These are phyloP conservation scores for Rachicladosporium sp. DNA, from an alignment of 2,329 filamentous ascomycete species.

Conservation along the genomic window DNA sequence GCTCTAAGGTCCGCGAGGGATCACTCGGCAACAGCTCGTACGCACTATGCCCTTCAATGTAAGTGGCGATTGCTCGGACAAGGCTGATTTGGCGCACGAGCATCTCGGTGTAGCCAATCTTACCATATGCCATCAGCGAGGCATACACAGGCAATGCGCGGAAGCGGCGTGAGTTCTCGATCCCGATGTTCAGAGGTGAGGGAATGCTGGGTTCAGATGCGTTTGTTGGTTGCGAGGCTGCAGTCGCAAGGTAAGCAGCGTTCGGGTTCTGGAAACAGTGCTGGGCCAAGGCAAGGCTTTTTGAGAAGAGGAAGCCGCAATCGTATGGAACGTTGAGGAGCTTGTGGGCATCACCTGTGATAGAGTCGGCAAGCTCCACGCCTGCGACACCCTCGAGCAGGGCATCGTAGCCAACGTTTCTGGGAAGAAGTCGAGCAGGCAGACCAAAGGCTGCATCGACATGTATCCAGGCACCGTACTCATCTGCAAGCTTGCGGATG, in stretches of 20 bases:
- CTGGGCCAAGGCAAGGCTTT: slow-evolving; percentile 45
- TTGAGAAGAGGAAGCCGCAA: slow-evolving; percentile 77
- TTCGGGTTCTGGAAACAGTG: slow-evolving; percentile 71
- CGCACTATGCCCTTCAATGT: slow-evolving; percentile 46
- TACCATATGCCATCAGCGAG: slow-evolving; percentile 62
- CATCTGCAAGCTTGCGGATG: slow-evolving; percentile 58
- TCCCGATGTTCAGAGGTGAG: slow-evolving; percentile 74
- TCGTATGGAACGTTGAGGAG: slow-evolving; percentile 93
- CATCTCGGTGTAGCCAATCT: slow-evolving; percentile 54
- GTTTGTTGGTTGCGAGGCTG: slow-evolving; percentile 5
- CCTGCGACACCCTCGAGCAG: slow-evolving; percentile 44
- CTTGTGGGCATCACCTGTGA: slow-evolving; percentile 80
- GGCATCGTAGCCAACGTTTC: slow-evolving; percentile 41
- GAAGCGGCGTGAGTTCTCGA: slow-evolving; percentile 87
- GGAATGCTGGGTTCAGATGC: slow-evolving; percentile 39
- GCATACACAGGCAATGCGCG: slow-evolving; percentile 83
- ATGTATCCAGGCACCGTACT: slow-evolving; percentile 73
- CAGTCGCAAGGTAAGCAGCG: slow-evolving; percentile 60
- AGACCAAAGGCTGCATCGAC: slow-evolving; percentile 87
- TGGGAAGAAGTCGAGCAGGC: slow-evolving; percentile 56
- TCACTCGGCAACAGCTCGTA: slow-evolving; percentile 54
- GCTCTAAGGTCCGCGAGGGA: slow-evolving; percentile 23
- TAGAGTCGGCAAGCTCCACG: slow-evolving; percentile 73
- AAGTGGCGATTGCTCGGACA: slow-evolving; percentile 53
- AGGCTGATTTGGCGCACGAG: slow-evolving; percentile 60